Evolutionary conservation across 805 yeast species (phyloP).

Genomic region (Yarrowia keelungensis): DNA sequence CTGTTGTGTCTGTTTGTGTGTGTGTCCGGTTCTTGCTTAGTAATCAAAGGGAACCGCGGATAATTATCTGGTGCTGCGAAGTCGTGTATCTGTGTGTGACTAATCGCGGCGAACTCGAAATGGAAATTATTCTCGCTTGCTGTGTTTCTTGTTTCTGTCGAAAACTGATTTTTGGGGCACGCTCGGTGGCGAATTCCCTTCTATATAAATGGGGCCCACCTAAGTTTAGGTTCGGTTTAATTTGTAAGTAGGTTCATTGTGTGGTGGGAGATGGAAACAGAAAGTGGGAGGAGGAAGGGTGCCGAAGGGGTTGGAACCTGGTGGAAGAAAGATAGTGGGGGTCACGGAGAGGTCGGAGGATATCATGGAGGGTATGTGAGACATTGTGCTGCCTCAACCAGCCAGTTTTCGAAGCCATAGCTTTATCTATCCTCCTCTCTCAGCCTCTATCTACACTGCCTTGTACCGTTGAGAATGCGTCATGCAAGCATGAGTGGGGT

Average conservation of each 20-base stretch:
- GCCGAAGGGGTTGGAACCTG: conserved; percentile 14
- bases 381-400: too few relatives aligned
- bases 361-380: too few relatives aligned
- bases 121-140: neutral
- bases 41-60: conserved; percentile 10
- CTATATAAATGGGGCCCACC: conserved; percentile 12
- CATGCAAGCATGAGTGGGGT: conserved; percentile 39
- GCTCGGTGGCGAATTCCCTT: conserved; percentile 22
- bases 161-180: conserved; percentile 1
- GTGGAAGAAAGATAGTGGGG: neutral
- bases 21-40: conserved; percentile 15
- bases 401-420: too few relatives aligned
- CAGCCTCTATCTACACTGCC: conserved; percentile 13
- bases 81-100: conserved; percentile 7
- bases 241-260: conserved; percentile 34
- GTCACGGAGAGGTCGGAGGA: too few relatives aligned
- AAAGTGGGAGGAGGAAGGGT: conserved; percentile 10
- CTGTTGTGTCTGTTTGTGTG: neutral
- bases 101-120: neutral
- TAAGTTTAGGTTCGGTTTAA: conserved; percentile 33
- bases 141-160: neutral
- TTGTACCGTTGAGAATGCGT: conserved; percentile 30
- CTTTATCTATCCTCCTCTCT: too few relatives aligned
- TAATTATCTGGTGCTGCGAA: neutral
- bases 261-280: conserved; percentile 15